phyloP scores from a whole-genome alignment of 305 asterid species.

The Solanum hybrid region DNA sequence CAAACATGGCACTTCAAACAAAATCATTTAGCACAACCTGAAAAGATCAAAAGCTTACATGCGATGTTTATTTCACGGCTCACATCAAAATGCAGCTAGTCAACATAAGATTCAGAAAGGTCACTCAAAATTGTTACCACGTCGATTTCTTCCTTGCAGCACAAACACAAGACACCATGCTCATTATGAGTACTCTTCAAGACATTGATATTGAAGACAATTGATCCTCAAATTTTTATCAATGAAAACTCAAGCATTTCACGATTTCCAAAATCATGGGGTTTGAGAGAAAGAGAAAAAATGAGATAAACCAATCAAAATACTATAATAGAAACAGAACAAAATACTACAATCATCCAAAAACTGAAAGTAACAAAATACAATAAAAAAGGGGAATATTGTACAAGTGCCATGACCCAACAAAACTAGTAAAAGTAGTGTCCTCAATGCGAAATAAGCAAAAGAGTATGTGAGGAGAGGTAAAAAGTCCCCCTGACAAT shows the following conservation, averaged over 20 bases:
- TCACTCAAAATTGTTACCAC: not conserved
- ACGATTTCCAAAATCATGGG: not conserved
- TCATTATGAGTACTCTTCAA: not conserved
- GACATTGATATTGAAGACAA: not conserved
- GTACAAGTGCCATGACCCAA: not conserved
- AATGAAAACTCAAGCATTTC: not conserved
- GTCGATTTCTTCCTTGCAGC: not conserved
- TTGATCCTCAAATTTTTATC: not conserved
- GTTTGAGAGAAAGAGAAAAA: not conserved
- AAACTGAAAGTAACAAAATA: too few relatives aligned
- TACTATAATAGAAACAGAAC: not conserved
- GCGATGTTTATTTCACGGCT: too few relatives aligned
- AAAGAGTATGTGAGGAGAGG: not conserved
- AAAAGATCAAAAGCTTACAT: not conserved
- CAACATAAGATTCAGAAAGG: not conserved
- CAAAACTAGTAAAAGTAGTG: not conserved
- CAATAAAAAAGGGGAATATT: not conserved
- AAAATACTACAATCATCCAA: not conserved
- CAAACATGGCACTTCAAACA: not conserved
- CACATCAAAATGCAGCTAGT: too few relatives aligned
- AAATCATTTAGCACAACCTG: too few relatives aligned
- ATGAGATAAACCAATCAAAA: not conserved
- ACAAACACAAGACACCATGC: not conserved
- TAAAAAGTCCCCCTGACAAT: not conserved
- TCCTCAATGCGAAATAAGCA: not conserved